Percentiles rank a stretch among this genome's conserved stretches.
These are phyloP conservation scores for Cryptosporidium canis DNA, from an alignment of 169 alveolate species.

Conservation along the genomic window DNA sequence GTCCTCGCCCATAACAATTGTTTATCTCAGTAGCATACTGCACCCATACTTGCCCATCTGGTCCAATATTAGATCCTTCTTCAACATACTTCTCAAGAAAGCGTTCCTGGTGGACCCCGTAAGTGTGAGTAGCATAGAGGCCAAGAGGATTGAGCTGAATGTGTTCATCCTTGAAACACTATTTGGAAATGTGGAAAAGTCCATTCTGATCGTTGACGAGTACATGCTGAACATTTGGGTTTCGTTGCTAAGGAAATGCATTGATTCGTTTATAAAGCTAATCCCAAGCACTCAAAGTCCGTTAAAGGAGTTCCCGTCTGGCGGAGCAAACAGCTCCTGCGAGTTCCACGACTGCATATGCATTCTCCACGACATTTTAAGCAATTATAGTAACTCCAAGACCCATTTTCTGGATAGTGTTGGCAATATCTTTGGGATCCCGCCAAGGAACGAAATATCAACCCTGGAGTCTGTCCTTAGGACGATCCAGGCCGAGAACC, in stretches of 20 bases:
- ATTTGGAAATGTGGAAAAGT: conserved; percentile 31
- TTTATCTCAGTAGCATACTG: conserved; percentile 27
- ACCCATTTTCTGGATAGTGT: neutral
- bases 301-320: neutral
- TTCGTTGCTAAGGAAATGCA: conserved; percentile 35
- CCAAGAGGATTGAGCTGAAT: conserved; percentile 11
- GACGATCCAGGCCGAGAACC: neutral
- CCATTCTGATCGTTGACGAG: conserved; percentile 19
- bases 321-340: neutral
- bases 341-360: neutral
- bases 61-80: conserved; percentile 39
- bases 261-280: conserved; percentile 17
- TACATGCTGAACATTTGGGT: conserved; percentile 43
- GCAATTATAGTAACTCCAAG: neutral
- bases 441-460: neutral
- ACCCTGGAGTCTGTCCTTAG: neutral
- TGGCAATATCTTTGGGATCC: conserved; percentile 16
- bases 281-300: conserved; percentile 20
- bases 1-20: conserved; percentile 27
- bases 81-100: conserved; percentile 7
- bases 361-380: neutral
- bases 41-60: conserved; percentile 17
- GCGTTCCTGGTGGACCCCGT: neutral
- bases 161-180: conserved; percentile 17
- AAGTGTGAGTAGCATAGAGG: neutral